Conservation (phyloP, 2,329 filamentous ascomycete genomes). For the Colletotrichum tamarilloi region DNA sequence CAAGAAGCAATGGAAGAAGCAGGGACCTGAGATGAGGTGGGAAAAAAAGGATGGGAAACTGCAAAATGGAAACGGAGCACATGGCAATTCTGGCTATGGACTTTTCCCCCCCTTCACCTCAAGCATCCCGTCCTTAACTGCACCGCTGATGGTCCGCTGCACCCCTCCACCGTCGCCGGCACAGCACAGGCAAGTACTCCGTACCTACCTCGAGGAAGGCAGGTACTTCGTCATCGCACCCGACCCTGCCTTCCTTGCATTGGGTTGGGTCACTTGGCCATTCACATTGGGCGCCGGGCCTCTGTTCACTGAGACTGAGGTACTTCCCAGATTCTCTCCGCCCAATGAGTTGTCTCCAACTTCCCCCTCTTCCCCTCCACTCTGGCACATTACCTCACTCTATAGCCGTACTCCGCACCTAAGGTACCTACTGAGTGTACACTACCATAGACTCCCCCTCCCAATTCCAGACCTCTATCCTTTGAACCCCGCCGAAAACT, state of each 20-base stretch:
- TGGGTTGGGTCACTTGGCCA: not conserved
- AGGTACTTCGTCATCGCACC: not conserved
- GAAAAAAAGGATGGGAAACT: conserved; percentile 30
- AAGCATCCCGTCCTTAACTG: too few relatives aligned
- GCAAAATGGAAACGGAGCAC: conserved; percentile 31
- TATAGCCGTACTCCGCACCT: too few relatives aligned
- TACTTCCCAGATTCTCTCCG: too few relatives aligned
- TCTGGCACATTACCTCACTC: not conserved
- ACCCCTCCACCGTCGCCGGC: not conserved
- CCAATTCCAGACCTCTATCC: not conserved
- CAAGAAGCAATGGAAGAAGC: not conserved
- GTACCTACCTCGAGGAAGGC: too few relatives aligned
- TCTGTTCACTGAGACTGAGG: not conserved
- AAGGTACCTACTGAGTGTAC: too few relatives aligned
- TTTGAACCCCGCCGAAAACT: not conserved
- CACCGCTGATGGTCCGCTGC: not conserved
- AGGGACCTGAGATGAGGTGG: not conserved
- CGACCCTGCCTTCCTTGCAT: not conserved
- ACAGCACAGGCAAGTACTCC: not conserved
- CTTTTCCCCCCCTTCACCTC: not conserved
- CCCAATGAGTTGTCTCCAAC: not conserved
- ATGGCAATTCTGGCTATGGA: conserved; percentile 35
- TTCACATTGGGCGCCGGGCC: too few relatives aligned
- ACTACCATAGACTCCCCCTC: not conserved
- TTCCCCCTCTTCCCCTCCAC: not conserved